phyloP scores from a whole-genome alignment of 2,329 filamentous ascomycete genomes.

The Bimuria novae-zelandiae region DNA sequence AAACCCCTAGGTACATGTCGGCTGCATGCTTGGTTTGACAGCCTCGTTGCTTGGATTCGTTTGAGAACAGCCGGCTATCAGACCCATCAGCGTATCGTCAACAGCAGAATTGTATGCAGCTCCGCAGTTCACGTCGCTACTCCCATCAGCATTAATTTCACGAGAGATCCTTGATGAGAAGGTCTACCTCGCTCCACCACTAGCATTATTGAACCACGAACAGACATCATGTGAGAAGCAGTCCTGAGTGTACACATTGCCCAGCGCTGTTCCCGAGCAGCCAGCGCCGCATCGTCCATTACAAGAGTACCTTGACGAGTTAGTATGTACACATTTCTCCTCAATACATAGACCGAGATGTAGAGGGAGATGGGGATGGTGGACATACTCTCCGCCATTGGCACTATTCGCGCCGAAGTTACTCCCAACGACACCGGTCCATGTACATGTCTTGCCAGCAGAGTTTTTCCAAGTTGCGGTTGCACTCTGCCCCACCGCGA shows the following conservation, averaged over 20 bases:
- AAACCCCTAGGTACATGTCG: slow-evolving; percentile 43
- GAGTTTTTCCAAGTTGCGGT: slow-evolving; percentile 55
- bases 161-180: not conserved
- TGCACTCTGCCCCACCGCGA: slow-evolving; percentile 48
- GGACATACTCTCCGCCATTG: slow-evolving; percentile 52
- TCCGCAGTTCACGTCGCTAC: slow-evolving; percentile 56
- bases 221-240: slow-evolving; percentile 59
- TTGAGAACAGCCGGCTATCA: slow-evolving; percentile 33
- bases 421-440: slow-evolving; percentile 52
- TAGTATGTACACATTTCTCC: not conserved
- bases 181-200: slow-evolving; percentile 51
- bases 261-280: slow-evolving; percentile 50
- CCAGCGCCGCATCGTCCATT: slow-evolving; percentile 57
- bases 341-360: not conserved
- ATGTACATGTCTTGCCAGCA: slow-evolving; percentile 50
- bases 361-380: no score
- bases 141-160: not conserved
- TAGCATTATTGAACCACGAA: slow-evolving; percentile 56
- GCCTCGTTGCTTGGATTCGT: slow-evolving; percentile 36
- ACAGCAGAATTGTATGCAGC: slow-evolving; percentile 50
- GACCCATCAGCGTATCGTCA: slow-evolving; percentile 51
- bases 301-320: slow-evolving; percentile 52
- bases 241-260: slow-evolving; percentile 57
- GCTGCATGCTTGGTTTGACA: slow-evolving; percentile 27
- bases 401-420: slow-evolving; percentile 53